A percentile compares a stretch with the other conserved stretches of the same genome.
Evolutionary conservation across 768 basidiomycete species (phyloP).

Genomic region (Mycena crocata): DNA sequence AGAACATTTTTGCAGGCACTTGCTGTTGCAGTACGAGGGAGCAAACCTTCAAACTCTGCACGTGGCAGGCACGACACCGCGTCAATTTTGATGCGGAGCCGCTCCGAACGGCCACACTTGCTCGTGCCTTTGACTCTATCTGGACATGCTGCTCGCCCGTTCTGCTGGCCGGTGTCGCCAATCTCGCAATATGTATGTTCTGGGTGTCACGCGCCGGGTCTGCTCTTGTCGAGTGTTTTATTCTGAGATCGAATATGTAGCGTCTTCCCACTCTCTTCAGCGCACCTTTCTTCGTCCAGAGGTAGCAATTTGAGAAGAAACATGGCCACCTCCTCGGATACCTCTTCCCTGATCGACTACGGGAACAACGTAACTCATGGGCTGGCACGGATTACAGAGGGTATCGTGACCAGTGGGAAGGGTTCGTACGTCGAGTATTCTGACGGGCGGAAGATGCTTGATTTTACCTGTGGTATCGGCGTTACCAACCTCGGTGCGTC

Average conservation of each 20-base stretch:
- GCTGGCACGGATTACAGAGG: conserved; percentile 58
- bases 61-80: too few relatives aligned
- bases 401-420: conserved; percentile 72
- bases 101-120: too few relatives aligned
- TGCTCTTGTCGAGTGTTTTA: neutral
- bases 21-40: too few relatives aligned
- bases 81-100: too few relatives aligned
- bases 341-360: conserved; percentile 48
- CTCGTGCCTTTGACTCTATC: too few relatives aligned
- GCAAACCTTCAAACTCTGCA: too few relatives aligned
- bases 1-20: too few relatives aligned
- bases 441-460: conserved; percentile 80
- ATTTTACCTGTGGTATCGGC: conserved; percentile 91
- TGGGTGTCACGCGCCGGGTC: neutral
- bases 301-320: conserved; percentile 1
- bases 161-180: neutral
- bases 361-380: conserved; percentile 60
- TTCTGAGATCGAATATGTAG: neutral
- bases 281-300: neutral
- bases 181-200: conserved; percentile 15
- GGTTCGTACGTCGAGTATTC: conserved; percentile 81
- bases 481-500: conserved; percentile 83
- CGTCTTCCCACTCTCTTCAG: conserved; percentile 10
- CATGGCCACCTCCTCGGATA: conserved; percentile 24
- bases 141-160: conserved; percentile 19